phyloP scores from a whole-genome alignment of 495 filamentous ascomycete genomes.

The Hyaloscypha hepaticicola region DNA sequence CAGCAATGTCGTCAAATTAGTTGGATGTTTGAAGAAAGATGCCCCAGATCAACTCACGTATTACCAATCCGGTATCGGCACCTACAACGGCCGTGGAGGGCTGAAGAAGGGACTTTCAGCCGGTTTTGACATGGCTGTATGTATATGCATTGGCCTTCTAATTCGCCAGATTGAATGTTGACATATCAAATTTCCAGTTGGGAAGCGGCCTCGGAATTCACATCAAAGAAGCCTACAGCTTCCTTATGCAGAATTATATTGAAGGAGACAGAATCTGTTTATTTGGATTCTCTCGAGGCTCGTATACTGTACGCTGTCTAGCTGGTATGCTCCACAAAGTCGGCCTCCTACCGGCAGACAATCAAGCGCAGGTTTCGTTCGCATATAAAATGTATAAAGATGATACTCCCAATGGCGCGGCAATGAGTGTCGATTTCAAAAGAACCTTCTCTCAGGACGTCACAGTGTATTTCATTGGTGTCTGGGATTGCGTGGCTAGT shows the following conservation, averaged over 20 bases:
- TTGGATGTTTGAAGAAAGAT: conserved; percentile 42
- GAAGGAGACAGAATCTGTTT: conserved; percentile 42
- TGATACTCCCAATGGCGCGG: conserved; percentile 36
- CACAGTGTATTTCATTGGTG: conserved; percentile 39
- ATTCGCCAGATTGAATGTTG: neutral
- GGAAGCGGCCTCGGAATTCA: conserved; percentile 40
- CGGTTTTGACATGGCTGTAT: conserved; percentile 38
- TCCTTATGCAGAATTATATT: conserved; percentile 41
- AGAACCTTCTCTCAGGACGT: conserved; percentile 43
- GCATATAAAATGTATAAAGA: conserved; percentile 44
- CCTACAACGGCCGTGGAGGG: conserved; percentile 37
- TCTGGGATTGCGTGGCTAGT: conserved; percentile 43
- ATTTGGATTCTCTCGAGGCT: conserved; percentile 42
- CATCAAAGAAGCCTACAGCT: conserved; percentile 41
- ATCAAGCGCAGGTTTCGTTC: conserved; percentile 37
- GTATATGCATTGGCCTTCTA: neutral
- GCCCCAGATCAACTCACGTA: conserved; percentile 38
- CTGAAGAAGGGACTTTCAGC: conserved; percentile 36
- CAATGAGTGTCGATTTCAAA: conserved; percentile 40
- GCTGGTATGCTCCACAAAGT: conserved; percentile 38
- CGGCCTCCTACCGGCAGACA: conserved; percentile 39
- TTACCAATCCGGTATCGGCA: conserved; percentile 44
- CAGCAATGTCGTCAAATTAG: conserved; percentile 42
- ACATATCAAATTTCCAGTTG: conserved; percentile 13
- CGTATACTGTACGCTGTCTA: conserved; percentile 40